A percentile compares a stretch with the other conserved stretches of the same genome.
Conservation (phyloP, 176 grass and related monocot genomes). For the Hyparrhenia diplandra region DNA sequence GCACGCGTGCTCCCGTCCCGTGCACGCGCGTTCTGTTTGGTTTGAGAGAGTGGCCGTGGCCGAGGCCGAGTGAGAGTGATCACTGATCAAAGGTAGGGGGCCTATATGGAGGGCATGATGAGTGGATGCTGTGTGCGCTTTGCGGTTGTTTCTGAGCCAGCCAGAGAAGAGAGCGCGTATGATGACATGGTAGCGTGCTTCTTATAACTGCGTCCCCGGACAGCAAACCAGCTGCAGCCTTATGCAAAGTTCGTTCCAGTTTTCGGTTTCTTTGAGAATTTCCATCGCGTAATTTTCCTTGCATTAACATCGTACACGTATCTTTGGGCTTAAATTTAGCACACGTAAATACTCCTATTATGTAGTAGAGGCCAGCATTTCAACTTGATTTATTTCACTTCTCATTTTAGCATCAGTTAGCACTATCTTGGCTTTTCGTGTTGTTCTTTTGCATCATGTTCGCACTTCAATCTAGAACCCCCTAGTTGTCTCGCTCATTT, state of each 20-base stretch:
- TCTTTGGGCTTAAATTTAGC: not conserved
- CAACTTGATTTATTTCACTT: not conserved
- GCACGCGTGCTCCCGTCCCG: not conserved
- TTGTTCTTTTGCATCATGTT: not conserved
- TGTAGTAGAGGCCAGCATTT: not conserved
- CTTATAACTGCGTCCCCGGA: constrained; percentile 16
- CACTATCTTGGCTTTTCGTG: not conserved
- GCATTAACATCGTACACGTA: too few species aligned
- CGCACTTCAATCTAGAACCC: not conserved
- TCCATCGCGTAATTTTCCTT: not conserved
- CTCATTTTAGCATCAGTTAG: not conserved
- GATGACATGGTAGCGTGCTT: constrained; percentile 16
- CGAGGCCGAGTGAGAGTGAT: not conserved
- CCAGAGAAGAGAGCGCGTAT: too few species aligned
- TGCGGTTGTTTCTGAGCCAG: not conserved
- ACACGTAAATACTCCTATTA: too few species aligned
- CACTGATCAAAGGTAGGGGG: constrained; percentile 7
- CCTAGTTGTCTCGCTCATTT: not conserved
- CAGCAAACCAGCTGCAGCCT: constrained; percentile 28
- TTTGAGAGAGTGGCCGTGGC: constrained; percentile 2
- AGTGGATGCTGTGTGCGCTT: too few species aligned
- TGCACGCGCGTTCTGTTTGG: not conserved
- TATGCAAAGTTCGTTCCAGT: not conserved
- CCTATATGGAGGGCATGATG: constrained; percentile 36
- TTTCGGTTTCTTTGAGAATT: not conserved